Evolutionary conservation across 179 eudicot genomes (phyloP), one percentile per base, ranked within the genome.

Genomic region (Gypsophila paniculata): DNA sequence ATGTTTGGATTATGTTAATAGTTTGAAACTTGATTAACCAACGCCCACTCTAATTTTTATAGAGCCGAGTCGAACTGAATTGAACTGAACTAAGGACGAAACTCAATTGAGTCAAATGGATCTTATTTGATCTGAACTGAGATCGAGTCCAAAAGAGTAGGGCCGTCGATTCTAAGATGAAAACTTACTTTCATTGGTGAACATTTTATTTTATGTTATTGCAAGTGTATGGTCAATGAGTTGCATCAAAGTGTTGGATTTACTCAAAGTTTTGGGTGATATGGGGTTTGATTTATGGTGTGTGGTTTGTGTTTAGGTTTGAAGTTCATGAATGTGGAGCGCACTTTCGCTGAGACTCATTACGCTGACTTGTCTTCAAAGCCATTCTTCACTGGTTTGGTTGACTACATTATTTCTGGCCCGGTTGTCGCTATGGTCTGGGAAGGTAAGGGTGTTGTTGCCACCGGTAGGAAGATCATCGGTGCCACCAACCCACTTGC

Each of bases 341-440:
- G 87, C 10, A 5, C 88, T 62, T 94, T 89, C 67, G 97, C 99
- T 38, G 99, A 94, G 89, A 86, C 79, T 83, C 99, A 94, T 79
- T 94, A 94, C 68, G 94, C 96, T 0, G 99, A 94, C 75, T 77
- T 94, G 70, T 94, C 99, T 23, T 68, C 96, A 12, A 94, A 94
- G 79, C 96, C 99, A 32, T 94, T 94, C 82, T 94, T 94, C 86
- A 80, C 79, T 36, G 92, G 92, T 0, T 89, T 91, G 69, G 96
- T 91, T 12, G 97, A 94, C 69, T 94, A 94, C 84, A 94, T 91
- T 32, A 70, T 91, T 57, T 91, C 99, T 65, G 99, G 97, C 6
- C 96, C 99, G 0, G 99, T 94, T 69, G 92, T 88, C 62, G 99
- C 97, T 19, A 94, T 94, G 99, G 96, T 94, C 39, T 94, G 99